Evolutionary conservation across 176 grass and related monocot species (phyloP).

Genomic region (Oryza meyeriana): DNA sequence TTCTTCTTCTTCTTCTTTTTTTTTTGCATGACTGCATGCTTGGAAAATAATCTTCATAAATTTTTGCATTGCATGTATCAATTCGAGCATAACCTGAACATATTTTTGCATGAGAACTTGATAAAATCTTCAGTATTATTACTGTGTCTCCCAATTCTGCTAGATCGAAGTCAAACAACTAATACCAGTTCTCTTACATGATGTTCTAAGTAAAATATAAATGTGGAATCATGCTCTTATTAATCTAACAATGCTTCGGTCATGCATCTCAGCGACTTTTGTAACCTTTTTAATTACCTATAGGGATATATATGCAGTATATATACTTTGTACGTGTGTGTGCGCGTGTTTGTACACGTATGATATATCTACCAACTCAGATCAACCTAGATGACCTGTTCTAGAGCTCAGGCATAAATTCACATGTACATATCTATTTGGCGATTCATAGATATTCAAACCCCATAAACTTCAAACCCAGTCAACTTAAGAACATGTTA

Average conservation of each 20-base stretch:
- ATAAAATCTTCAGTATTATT: neutral
- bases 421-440: neutral
- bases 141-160: too few species aligned
- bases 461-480: neutral
- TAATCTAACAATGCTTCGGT: neutral
- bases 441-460: neutral
- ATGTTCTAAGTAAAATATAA: neutral
- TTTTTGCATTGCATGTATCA: neutral
- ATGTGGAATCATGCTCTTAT: neutral
- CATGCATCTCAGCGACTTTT: neutral
- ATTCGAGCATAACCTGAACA: neutral
- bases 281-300: neutral
- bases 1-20: neutral
- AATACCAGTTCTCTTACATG: neutral
- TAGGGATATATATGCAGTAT: neutral
- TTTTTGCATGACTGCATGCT: neutral
- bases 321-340: neutral
- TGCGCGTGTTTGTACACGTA: neutral
- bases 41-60: neutral
- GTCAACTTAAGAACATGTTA: neutral
- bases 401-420: neutral
- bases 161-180: conserved; percentile 11
- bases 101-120: too few species aligned
- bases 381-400: neutral
- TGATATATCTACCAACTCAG: neutral